Conservation (phyloP, 139 green algal species). For the Micractinium conductrix region DNA sequence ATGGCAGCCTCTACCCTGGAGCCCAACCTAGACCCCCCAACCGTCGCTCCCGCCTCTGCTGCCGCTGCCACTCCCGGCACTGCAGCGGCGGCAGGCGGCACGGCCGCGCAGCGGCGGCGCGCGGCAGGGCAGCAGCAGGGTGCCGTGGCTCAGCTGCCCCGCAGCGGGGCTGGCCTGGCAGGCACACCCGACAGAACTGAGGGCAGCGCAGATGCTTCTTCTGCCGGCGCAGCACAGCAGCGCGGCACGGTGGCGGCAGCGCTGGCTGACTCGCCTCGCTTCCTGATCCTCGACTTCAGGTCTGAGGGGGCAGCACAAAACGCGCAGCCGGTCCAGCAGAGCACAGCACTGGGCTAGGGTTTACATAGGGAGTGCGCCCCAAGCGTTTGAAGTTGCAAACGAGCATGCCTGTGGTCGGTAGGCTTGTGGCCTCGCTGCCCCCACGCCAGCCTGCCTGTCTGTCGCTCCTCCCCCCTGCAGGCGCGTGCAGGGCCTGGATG, state of each 20-base stretch:
- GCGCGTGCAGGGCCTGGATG: constrained; percentile 74
- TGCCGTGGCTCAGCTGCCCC: neutral
- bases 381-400: neutral
- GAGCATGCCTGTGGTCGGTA: neutral
- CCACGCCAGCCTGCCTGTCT: neutral
- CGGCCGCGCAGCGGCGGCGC: neutral
- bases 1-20: constrained; percentile 21
- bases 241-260: neutral
- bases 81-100: too few relatives aligned
- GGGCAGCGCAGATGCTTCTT: neutral
- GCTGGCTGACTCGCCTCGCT: constrained; percentile 48
- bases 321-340: too few relatives aligned
- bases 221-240: neutral
- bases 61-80: too few relatives aligned
- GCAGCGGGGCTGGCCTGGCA: constrained; percentile 1
- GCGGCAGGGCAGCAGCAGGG: neutral
- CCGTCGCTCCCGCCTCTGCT: too few relatives aligned
- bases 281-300: constrained; percentile 74
- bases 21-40: constrained; percentile 13
- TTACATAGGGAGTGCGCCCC: too few relatives aligned
- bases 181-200: neutral
- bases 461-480: neutral
- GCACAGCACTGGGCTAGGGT: too few relatives aligned
- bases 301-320: too few relatives aligned
- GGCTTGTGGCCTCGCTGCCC: too few relatives aligned